A percentile compares a stretch with the other conserved stretches of the same genome.
phyloP scores from a whole-genome alignment of 2,329 filamentous ascomycete species.

The Verticillium nubilum region DNA sequence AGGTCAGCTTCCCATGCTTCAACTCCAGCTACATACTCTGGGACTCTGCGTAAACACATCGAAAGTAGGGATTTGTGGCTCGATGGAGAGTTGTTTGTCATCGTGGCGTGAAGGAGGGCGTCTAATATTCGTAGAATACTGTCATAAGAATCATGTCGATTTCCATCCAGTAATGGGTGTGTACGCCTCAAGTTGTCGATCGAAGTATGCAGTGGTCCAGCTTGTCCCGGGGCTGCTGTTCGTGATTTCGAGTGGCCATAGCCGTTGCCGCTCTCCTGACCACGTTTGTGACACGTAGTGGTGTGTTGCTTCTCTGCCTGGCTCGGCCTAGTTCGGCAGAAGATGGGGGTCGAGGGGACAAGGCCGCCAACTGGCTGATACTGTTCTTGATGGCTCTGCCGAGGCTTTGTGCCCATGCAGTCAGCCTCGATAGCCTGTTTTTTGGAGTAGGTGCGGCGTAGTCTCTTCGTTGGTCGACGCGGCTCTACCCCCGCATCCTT shows the following conservation, averaged over 20 bases:
- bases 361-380: not conserved
- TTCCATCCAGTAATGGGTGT: slow-evolving; percentile 13
- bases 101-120: slow-evolving; percentile 21
- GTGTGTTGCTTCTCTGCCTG: not conserved
- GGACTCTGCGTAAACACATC: slow-evolving; percentile 43
- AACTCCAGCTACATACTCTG: slow-evolving; percentile 39
- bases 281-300: not conserved
- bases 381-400: not conserved
- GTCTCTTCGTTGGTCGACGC: slow-evolving; percentile 11
- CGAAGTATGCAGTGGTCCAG: not conserved
- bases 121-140: slow-evolving; percentile 25
- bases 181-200: not conserved
- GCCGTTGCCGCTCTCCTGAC: not conserved
- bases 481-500: not conserved
- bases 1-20: slow-evolving; percentile 34
- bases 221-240: not conserved
- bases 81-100: not conserved
- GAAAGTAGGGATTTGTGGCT: slow-evolving; percentile 34
- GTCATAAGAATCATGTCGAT: slow-evolving; percentile 24
- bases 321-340: not conserved
- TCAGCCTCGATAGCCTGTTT: not conserved
- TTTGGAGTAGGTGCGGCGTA: slow-evolving; percentile 10
- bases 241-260: not conserved
- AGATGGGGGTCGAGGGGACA: not conserved
- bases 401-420: not conserved